Conservation (phyloP, 345 rosid genomes). For the Aquilaria sinensis region DNA sequence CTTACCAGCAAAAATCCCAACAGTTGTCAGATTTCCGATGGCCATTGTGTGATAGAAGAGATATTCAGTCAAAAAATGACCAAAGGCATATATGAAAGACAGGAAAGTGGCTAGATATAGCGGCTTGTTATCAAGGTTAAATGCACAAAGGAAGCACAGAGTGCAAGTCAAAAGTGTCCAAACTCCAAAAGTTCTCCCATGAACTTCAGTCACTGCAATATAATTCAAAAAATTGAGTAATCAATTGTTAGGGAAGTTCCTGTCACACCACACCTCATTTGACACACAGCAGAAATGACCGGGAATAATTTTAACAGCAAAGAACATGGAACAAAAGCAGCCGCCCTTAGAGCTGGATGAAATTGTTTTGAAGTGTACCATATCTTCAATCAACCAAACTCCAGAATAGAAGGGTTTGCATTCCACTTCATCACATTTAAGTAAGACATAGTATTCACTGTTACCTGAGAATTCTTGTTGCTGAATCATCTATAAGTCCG, state of each 20-base stretch:
- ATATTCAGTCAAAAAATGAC: slow-evolving; percentile 81
- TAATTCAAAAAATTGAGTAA: no score
- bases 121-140: slow-evolving; percentile 74
- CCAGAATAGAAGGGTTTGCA: no score
- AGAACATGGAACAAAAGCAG: no score
- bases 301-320: no score
- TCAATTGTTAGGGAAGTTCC: no score
- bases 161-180: slow-evolving; percentile 97
- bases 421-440: no score
- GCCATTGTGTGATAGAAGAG: slow-evolving; percentile 80
- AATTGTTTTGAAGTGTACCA: no score
- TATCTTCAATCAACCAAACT: no score
- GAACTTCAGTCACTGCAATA: slow-evolving; percentile 97
- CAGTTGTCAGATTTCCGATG: slow-evolving; percentile 62
- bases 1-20: slow-evolving; percentile 79
- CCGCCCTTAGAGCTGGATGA: no score
- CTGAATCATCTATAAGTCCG: not conserved
- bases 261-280: no score
- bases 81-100: slow-evolving; percentile 81
- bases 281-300: no score
- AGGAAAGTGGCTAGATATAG: slow-evolving; percentile 76
- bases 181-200: slow-evolving; percentile 93
- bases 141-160: slow-evolving; percentile 90
- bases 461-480: not conserved
- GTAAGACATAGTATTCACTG: not conserved